Evolutionary conservation across 2,329 filamentous ascomycete species (phyloP).

Genomic region (Ramularia collo-cygni): DNA sequence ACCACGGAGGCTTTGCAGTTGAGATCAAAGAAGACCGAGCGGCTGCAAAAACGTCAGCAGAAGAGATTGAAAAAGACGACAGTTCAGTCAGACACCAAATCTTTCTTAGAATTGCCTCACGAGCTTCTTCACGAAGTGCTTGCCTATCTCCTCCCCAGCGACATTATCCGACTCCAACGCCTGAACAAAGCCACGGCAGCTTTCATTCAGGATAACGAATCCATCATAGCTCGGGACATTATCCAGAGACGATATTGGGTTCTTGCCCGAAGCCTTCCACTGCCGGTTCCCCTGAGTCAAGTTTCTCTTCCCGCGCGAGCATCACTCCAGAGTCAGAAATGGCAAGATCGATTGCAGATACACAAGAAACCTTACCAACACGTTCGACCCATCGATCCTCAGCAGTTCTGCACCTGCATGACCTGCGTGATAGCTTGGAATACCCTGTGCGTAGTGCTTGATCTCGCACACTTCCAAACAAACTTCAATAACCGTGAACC

Average conservation of each 20-base stretch:
- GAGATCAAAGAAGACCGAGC: slow-evolving; percentile 48
- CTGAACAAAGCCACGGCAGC: slow-evolving; percentile 37
- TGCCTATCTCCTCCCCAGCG: slow-evolving; percentile 42
- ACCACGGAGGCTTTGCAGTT: slow-evolving; percentile 44
- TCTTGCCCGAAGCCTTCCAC: slow-evolving; percentile 46
- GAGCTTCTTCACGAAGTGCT: slow-evolving; percentile 48
- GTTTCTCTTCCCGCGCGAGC: slow-evolving; percentile 20
- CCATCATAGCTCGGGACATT: slow-evolving; percentile 39
- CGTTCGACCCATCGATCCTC: slow-evolving; percentile 41
- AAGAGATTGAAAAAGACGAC: slow-evolving; percentile 31
- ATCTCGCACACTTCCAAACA: slow-evolving; percentile 52
- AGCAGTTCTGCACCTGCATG: slow-evolving; percentile 50
- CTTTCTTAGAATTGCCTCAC: slow-evolving; percentile 44
- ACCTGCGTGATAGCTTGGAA: slow-evolving; percentile 53
- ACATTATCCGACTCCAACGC: slow-evolving; percentile 42
- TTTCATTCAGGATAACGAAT: slow-evolving; percentile 42
- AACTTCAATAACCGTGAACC: slow-evolving; percentile 47
- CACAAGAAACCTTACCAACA: slow-evolving; percentile 49
- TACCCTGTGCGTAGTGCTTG: slow-evolving; percentile 47
- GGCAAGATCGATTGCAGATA: slow-evolving; percentile 40
- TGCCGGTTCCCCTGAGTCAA: slow-evolving; percentile 43
- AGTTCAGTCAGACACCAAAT: slow-evolving; percentile 28
- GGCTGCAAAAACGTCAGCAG: slow-evolving; percentile 40
- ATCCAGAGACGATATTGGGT: slow-evolving; percentile 44
- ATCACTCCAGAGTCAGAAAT: slow-evolving; percentile 35